A percentile compares a stretch with the other conserved stretches of the same genome.
phyloP scores from a whole-genome alignment of 1,284 basidiomycete species.

The Trametes versicolor region DNA sequence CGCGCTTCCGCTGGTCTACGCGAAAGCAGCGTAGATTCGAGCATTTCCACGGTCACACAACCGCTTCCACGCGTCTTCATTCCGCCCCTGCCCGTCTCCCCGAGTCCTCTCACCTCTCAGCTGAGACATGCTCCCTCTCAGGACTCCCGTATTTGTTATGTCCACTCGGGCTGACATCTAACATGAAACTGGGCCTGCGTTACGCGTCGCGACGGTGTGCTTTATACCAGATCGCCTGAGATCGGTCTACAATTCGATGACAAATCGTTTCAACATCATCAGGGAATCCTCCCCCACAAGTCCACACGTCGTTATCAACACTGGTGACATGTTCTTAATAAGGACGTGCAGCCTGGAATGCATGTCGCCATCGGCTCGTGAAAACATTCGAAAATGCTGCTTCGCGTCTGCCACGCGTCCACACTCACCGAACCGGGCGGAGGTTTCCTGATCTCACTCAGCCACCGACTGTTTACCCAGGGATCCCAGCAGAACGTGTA shows the following conservation, averaged over 20 bases:
- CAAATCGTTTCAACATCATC: neutral
- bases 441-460: neutral
- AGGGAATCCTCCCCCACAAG: neutral
- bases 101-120: neutral
- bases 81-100: neutral
- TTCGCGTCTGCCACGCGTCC: neutral
- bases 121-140: no score
- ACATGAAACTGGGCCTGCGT: no score
- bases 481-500: slow-evolving; percentile 1
- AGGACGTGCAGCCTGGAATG: neutral
- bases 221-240: neutral
- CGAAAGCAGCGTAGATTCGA: neutral
- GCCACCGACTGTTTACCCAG: slow-evolving; percentile 5
- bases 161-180: no score
- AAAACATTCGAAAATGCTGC: neutral
- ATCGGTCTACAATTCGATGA: neutral
- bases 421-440: neutral
- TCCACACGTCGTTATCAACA: neutral
- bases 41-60: neutral
- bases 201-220: no score
- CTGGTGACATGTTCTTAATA: neutral
- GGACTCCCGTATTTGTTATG: no score
- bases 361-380: slow-evolving; percentile 7
- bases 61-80: neutral
- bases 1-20: neutral